These are phyloP conservation scores for Ogataea corticis DNA, from an alignment of 805 yeast genomes.

Conservation along the genomic window DNA sequence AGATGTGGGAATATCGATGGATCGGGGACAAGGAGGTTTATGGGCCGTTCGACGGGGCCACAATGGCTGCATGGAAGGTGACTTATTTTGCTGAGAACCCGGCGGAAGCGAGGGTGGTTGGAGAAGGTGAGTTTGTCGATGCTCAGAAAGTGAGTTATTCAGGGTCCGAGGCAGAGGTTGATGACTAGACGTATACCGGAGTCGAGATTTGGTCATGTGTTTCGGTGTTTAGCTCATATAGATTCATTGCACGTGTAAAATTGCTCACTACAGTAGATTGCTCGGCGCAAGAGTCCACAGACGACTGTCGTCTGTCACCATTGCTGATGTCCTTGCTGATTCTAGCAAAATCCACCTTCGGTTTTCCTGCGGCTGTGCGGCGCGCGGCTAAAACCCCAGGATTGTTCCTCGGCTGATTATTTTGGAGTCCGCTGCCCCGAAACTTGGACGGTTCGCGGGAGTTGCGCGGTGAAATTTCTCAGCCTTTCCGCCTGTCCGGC, in stretches of 20 bases:
- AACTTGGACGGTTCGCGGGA: too few relatives aligned
- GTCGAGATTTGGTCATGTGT: too few relatives aligned
- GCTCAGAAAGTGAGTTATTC: slow-evolving; percentile 4
- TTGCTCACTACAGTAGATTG: too few relatives aligned
- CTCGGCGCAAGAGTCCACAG: too few relatives aligned
- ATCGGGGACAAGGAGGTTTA: slow-evolving; percentile 37
- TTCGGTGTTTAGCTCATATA: too few relatives aligned
- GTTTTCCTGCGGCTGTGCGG: slow-evolving; percentile 4
- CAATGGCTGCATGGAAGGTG: slow-evolving; percentile 56
- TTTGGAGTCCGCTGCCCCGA: background rate
- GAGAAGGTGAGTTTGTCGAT: slow-evolving; percentile 14
- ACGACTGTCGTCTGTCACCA: too few relatives aligned
- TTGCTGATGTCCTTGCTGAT: too few relatives aligned
- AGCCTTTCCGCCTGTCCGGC: background rate
- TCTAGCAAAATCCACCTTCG: too few relatives aligned
- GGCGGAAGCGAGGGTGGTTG: slow-evolving; percentile 43
- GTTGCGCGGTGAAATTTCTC: background rate
- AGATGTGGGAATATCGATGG: slow-evolving; percentile 20
- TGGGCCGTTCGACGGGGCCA: slow-evolving; percentile 51
- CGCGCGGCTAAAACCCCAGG: background rate
- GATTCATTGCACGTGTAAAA: too few relatives aligned
- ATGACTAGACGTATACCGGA: too few relatives aligned
- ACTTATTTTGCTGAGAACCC: slow-evolving; percentile 45
- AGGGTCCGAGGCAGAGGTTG: too few relatives aligned
- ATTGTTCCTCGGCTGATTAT: too few relatives aligned